These are phyloP conservation scores for Cordyceps cateniannulata DNA, from an alignment of 2,329 filamentous ascomycete species.

Conservation along the genomic window DNA sequence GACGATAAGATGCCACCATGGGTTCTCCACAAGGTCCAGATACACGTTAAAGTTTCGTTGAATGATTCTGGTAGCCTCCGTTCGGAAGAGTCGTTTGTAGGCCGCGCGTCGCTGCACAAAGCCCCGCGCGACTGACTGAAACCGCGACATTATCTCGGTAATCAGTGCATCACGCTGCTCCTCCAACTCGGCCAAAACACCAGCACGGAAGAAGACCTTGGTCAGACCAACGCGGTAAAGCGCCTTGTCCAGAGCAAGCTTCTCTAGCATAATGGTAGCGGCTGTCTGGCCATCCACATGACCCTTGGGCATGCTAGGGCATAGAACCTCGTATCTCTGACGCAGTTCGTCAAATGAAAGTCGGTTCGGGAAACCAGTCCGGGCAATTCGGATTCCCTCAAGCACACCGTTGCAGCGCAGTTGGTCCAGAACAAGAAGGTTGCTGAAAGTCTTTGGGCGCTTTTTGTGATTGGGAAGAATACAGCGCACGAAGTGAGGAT, in stretches of 20 bases:
- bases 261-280: constrained; percentile 80
- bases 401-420: constrained; percentile 97
- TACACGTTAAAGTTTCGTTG: constrained; percentile 93
- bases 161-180: constrained; percentile 91
- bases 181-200: constrained; percentile 92
- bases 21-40: constrained; percentile 79
- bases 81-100: constrained; percentile 88
- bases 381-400: constrained; percentile 95
- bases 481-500: constrained; percentile 96
- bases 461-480: constrained; percentile 99
- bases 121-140: constrained; percentile 87
- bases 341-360: constrained; percentile 90
- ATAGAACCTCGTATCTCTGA: constrained; percentile 92
- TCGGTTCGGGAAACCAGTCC: constrained; percentile 93
- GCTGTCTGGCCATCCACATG: constrained; percentile 87
- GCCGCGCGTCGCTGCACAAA: constrained; percentile 83
- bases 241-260: constrained; percentile 74
- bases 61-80: constrained; percentile 90
- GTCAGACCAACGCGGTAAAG: constrained; percentile 91
- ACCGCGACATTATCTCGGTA: constrained; percentile 84
- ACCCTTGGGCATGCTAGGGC: constrained; percentile 77
- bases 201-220: constrained; percentile 96
- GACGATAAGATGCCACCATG: constrained; percentile 95
- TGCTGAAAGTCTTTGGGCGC: constrained; percentile 84
- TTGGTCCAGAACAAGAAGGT: constrained; percentile 90